These are phyloP conservation scores for Coemansia umbellata DNA, from an alignment of 192 early-diverging fungal genomes.

Conservation along the genomic window DNA sequence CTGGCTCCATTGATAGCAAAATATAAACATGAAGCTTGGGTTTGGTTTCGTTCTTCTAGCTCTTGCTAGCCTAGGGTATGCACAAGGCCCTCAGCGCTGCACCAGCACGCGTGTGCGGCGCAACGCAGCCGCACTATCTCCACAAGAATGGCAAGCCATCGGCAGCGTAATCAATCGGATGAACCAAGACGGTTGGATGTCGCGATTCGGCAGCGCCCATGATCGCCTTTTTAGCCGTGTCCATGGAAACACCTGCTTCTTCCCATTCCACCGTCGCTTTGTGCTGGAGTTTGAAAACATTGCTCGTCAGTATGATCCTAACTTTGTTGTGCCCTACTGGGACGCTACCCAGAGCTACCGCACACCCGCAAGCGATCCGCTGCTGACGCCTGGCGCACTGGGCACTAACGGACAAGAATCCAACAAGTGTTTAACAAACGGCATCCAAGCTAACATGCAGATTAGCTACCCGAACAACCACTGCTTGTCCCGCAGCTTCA, in stretches of 20 bases:
- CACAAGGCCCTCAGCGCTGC: conserved; percentile 32
- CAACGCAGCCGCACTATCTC: conserved; percentile 36
- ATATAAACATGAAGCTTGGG: conserved; percentile 26
- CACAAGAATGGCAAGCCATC: conserved; percentile 46
- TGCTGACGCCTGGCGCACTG: conserved; percentile 25
- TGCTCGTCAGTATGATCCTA: conserved; percentile 35
- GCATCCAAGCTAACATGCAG: conserved; percentile 44
- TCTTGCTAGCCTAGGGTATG: conserved; percentile 17
- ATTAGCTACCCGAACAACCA: conserved; percentile 41
- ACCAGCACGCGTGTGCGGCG: conserved; percentile 29
- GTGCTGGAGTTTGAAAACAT: conserved; percentile 48
- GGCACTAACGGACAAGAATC: conserved; percentile 31
- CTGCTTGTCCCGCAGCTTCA: conserved; percentile 44
- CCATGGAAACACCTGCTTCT: conserved; percentile 46
- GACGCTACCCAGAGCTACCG: conserved; percentile 45
- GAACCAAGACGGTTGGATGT: conserved; percentile 38
- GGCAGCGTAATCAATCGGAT: conserved; percentile 29
- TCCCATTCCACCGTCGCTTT: conserved; percentile 53
- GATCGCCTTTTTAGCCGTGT: conserved; percentile 37
- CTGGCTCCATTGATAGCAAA: too few species aligned
- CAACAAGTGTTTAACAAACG: conserved; percentile 27
- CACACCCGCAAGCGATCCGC: conserved; percentile 22
- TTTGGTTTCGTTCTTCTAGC: conserved; percentile 32
- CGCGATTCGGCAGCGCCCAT: conserved; percentile 34
- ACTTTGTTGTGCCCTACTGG: conserved; percentile 51